phyloP scores from a whole-genome alignment of 768 basidiomycete species.

The Lentinula boryana region DNA sequence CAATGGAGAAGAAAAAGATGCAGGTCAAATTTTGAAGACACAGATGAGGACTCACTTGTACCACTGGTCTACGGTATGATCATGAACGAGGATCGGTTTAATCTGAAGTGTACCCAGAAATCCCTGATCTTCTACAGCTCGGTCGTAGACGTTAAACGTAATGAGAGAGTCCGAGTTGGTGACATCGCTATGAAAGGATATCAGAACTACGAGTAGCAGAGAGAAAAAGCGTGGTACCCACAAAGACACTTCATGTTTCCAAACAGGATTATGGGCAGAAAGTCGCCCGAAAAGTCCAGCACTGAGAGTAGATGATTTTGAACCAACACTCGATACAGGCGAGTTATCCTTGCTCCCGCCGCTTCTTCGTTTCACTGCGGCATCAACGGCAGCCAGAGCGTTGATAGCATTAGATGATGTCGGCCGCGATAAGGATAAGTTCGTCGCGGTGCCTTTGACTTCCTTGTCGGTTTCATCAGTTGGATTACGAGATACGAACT shows the following conservation, averaged over 20 bases:
- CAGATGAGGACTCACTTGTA: constrained; percentile 63
- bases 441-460: constrained; percentile 70
- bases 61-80: constrained; percentile 96
- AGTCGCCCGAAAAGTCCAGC: constrained; percentile 57
- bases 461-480: constrained; percentile 83
- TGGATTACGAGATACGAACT: constrained; percentile 91
- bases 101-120: constrained; percentile 92
- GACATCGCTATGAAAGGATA: constrained; percentile 68
- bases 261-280: constrained; percentile 85
- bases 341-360: constrained; percentile 34
- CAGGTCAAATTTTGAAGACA: background rate
- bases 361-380: constrained; percentile 23
- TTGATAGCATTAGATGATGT: constrained; percentile 37
- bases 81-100: constrained; percentile 86
- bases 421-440: background rate
- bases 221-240: constrained; percentile 38
- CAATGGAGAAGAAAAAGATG: constrained; percentile 11
- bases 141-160: constrained; percentile 90
- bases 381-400: constrained; percentile 50
- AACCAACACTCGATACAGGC: constrained; percentile 35
- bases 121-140: constrained; percentile 70
- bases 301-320: constrained; percentile 27
- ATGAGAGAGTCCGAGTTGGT: constrained; percentile 82
- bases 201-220: constrained; percentile 9
- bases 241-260: constrained; percentile 99